Evolutionary conservation across 106 monocot genomes (phyloP).

Genomic region (Narthecium ossifragum): DNA sequence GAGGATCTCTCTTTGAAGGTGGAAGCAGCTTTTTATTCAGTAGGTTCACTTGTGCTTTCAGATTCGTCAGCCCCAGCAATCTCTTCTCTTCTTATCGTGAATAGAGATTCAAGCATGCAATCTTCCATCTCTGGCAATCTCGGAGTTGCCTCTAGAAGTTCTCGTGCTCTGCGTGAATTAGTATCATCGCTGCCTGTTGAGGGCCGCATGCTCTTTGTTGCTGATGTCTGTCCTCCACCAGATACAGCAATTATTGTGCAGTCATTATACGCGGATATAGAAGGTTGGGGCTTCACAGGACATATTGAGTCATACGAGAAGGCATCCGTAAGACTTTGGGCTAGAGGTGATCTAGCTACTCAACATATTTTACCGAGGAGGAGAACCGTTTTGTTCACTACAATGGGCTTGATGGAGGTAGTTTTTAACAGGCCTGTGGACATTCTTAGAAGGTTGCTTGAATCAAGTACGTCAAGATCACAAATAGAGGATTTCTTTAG

Average conservation of each 20-base stretch:
- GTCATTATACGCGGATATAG: slow-evolving; percentile 70
- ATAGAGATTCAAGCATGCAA: slow-evolving; percentile 66
- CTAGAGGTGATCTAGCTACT: slow-evolving; percentile 74
- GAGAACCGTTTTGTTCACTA: slow-evolving; percentile 78
- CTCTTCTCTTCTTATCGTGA: slow-evolving; percentile 72
- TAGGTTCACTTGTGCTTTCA: slow-evolving; percentile 67
- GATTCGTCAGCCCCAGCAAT: slow-evolving; percentile 59
- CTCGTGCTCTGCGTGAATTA: slow-evolving; percentile 74
- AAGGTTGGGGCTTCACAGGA: slow-evolving; percentile 25
- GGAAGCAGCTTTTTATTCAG: slow-evolving; percentile 79
- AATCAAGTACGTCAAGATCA: slow-evolving; percentile 54
- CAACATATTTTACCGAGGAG: slow-evolving; percentile 94
- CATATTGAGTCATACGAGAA: slow-evolving; percentile 45
- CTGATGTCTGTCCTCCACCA: slow-evolving; percentile 65
- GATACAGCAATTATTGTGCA: slow-evolving; percentile 58
- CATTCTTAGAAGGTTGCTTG: slow-evolving; percentile 76
- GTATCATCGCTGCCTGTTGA: slow-evolving; percentile 77
- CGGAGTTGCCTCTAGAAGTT: slow-evolving; percentile 53
- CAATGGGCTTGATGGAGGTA: slow-evolving; percentile 88
- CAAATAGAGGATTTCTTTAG: slow-evolving; percentile 84
- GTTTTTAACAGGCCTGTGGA: slow-evolving; percentile 90
- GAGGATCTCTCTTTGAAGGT: slow-evolving; percentile 85
- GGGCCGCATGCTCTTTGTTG: slow-evolving; percentile 85
- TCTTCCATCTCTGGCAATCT: slow-evolving; percentile 43
- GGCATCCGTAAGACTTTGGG: slow-evolving; percentile 68